These are phyloP conservation scores for Dactylellina parvicollis DNA, from an alignment of 2,329 filamentous ascomycete genomes.

Conservation along the genomic window DNA sequence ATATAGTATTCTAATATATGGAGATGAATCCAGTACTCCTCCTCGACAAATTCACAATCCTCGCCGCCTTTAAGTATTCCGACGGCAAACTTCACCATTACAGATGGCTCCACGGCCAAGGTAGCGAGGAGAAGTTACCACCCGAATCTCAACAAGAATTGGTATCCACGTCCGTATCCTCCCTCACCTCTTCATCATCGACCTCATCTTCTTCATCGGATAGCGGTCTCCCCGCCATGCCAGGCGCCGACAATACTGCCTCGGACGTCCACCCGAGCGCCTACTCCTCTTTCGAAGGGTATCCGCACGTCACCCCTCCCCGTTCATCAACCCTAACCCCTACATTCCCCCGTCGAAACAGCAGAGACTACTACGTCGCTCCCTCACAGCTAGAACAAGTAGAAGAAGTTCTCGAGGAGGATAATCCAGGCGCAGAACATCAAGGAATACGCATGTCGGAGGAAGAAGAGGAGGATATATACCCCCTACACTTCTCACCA, in stretches of 20 bases:
- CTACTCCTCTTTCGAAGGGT: slow-evolving; percentile 3
- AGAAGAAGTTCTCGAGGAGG: slow-evolving; percentile 34
- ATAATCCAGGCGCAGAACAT: slow-evolving; percentile 10
- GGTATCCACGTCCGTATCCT: slow-evolving; percentile 31
- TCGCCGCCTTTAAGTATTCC: slow-evolving; percentile 35
- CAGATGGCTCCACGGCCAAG: slow-evolving; percentile 32
- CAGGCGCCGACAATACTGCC: slow-evolving; percentile 30
- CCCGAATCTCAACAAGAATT: slow-evolving; percentile 15
- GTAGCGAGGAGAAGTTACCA: not conserved
- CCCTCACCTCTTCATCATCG: not conserved
- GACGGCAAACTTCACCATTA: slow-evolving; percentile 36
- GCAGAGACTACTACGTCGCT: slow-evolving; percentile 35
- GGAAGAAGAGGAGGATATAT: not conserved
- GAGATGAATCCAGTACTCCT: slow-evolving; percentile 26
- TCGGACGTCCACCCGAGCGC: no score
- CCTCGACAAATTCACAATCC: slow-evolving; percentile 43
- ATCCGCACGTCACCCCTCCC: not conserved
- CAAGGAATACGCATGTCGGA: not conserved
- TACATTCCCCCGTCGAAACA: slow-evolving; percentile 16
- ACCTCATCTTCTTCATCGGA: slow-evolving; percentile 11
- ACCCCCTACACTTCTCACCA: not conserved
- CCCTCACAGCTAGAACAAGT: slow-evolving; percentile 34
- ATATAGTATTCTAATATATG: not conserved
- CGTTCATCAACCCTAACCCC: not conserved
- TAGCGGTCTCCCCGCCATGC: slow-evolving; percentile 40